These are phyloP conservation scores for Sporisorium reilianum DNA, from an alignment of 1,284 basidiomycete species.

Conservation along the genomic window DNA sequence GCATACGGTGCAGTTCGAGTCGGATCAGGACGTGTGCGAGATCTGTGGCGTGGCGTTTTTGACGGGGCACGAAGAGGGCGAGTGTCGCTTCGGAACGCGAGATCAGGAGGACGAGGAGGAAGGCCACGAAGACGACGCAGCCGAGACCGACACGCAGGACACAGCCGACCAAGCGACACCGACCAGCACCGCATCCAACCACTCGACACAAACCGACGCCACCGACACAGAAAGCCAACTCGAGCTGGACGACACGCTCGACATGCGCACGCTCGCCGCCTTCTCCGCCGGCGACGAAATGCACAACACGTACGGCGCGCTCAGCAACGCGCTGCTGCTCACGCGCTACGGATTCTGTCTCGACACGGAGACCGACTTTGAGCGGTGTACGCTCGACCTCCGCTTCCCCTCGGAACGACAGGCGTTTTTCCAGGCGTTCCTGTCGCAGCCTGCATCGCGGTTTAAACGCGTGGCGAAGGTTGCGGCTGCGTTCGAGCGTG, in stretches of 20 bases:
- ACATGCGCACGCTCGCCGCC: conserved; percentile 44
- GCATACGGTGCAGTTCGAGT: conserved; percentile 61
- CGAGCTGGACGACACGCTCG: conserved; percentile 48
- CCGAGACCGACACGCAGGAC: not conserved
- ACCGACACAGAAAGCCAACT: not conserved
- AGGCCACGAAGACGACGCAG: not conserved
- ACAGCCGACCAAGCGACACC: not conserved
- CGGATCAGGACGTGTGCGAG: conserved; percentile 62
- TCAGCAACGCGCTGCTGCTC: conserved; percentile 58
- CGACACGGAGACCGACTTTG: conserved; percentile 58
- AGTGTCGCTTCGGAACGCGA: conserved; percentile 5
- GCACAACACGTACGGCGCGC: conserved; percentile 62
- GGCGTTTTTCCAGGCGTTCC: conserved; percentile 16
- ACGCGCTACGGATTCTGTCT: conserved; percentile 62
- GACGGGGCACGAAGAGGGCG: conserved; percentile 31
- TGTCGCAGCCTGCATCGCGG: not conserved
- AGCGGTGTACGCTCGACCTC: conserved; percentile 55
- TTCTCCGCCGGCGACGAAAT: conserved; percentile 32
- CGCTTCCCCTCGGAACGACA: conserved; percentile 34
- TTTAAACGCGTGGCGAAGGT: not conserved
- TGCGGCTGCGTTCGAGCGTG: not conserved
- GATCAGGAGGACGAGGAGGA: conserved; percentile 21
- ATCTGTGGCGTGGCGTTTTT: conserved; percentile 49
- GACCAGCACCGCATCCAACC: not conserved
- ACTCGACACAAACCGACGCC: not conserved